A percentile compares a stretch with the other conserved stretches of the same genome.
These are phyloP conservation scores for Xylariaceae sp. DNA, from an alignment of 2,329 filamentous ascomycete species.

Conservation along the genomic window DNA sequence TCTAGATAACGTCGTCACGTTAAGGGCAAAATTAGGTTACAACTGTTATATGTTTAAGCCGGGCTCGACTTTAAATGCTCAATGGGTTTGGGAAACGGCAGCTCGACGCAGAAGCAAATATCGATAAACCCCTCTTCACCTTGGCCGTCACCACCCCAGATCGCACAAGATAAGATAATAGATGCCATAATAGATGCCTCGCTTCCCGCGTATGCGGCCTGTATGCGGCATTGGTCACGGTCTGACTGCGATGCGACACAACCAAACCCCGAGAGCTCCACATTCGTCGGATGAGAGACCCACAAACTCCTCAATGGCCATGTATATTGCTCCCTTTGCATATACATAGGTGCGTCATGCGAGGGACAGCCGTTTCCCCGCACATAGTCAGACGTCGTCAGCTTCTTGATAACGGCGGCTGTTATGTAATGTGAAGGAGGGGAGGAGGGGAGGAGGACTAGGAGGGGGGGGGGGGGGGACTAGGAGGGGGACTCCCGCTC, in stretches of 20 bases:
- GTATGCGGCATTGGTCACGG: conserved; percentile 11
- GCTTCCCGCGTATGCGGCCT: conserved; percentile 5
- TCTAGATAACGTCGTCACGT: conserved; percentile 1
- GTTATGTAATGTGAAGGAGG: no score
- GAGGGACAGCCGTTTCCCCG: conserved; percentile 20
- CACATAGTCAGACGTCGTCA: conserved; percentile 5
- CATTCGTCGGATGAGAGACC: conserved; percentile 24
- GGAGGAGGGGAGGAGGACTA: no score
- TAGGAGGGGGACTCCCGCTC: conserved; percentile 6
- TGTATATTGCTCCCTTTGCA: conserved; percentile 11
- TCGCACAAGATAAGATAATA: conserved; percentile 23
- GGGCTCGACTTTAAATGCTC: conserved; percentile 22
- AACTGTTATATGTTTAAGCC: conserved; percentile 8
- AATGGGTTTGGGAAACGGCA: conserved; percentile 6
- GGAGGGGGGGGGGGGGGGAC: no score
- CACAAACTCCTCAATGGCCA: conserved; percentile 7
- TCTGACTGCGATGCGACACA: conserved; percentile 26
- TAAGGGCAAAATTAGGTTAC: conserved; percentile 1
- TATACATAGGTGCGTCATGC: conserved; percentile 20
- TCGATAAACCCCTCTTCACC: conserved; percentile 3
- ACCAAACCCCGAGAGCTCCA: conserved; percentile 25
- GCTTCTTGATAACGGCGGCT: conserved; percentile 10
- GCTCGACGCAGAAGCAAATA: conserved; percentile 12
- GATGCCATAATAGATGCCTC: conserved; percentile 8
- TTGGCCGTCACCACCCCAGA: conserved; percentile 8